phyloP scores from a whole-genome alignment of 140 eudicot species.

The Ambrosia hybrid region DNA sequence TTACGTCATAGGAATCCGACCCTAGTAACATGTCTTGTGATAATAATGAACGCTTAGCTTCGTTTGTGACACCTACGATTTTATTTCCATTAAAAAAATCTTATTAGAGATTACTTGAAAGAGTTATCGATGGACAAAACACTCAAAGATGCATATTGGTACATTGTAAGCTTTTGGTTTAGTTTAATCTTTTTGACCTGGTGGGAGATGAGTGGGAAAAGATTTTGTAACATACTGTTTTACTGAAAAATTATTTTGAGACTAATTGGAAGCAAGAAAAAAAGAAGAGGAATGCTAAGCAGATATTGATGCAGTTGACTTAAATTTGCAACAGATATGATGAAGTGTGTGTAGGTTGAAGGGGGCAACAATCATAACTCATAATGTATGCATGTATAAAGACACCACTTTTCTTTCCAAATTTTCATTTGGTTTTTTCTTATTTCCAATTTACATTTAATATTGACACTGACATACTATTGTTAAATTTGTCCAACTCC shows the following conservation, averaged over 20 bases:
- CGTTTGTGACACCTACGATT: constrained; percentile 7
- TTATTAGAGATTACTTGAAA: too few species aligned
- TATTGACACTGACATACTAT: background rate
- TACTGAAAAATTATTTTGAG: background rate
- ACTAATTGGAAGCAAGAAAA: background rate
- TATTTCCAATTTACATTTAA: background rate
- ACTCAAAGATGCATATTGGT: too few species aligned
- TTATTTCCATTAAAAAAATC: background rate
- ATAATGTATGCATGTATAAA: constrained; percentile 40
- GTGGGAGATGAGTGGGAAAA: too few species aligned
- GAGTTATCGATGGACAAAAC: too few species aligned
- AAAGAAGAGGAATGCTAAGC: constrained; percentile 5
- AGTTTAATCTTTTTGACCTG: too few species aligned
- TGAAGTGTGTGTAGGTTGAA: constrained; percentile 64
- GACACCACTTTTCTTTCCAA: constrained; percentile 36
- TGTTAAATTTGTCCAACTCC: background rate
- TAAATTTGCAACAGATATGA: constrained; percentile 51
- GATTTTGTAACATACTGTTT: background rate
- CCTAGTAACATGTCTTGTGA: too few species aligned
- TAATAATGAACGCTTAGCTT: background rate
- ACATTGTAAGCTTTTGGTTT: too few species aligned
- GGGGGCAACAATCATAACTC: constrained; percentile 68
- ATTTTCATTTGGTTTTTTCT: background rate
- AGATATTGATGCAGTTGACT: constrained; percentile 53
- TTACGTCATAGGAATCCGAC: too few species aligned